Base-by-base conservation (phyloP, 306 rosid genomes). In the Corylus avellana region DNA sequence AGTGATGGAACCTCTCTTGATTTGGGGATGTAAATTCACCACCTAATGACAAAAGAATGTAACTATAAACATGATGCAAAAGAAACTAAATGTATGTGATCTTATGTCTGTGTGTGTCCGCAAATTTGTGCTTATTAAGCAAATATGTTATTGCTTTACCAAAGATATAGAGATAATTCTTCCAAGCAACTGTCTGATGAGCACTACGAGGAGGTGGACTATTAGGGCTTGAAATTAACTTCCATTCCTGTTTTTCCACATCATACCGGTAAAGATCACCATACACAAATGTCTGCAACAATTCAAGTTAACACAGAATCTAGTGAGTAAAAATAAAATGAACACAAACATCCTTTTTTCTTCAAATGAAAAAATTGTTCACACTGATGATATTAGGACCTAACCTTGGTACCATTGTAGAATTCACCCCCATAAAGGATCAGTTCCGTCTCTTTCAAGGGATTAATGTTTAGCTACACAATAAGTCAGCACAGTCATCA, bases 121-220 rank as follows among this genome's bases (percentile, higher is more conserved):
- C 50, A 39, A 17, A 12, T 35, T 20, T 25, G 39, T 44, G 61
- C 44, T 29, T 63, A 51, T 54, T 10, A 20, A 54, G 42, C 61
- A 47, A 74, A 74, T 79, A 58, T 66, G 16, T 49, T 66, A 6
- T 56, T 44, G 74, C 47, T 68, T 78, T 80, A 95, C 99, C 99
- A 75, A 91, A 91, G 75, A 95, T 85, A 84, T 93, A 95, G 73
- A 95, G 86, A 85, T 89, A 93, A 81, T 93, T 91, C 91, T 95
- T 95, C 99, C 99, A 95, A 68, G 89, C 91, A 87, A 95, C 94
- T 8, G 98, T 96, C 78, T 95, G 99, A 82, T 95, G 98, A 78
- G 99, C 95, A 83, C 99, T 95, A 69, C 96, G 93, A 48, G 99
- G 99, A 37, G 99, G 99, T 54, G 99, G 99, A 83, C 97, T 95